phyloP scores from a whole-genome alignment of 1,139 yeast genomes.

The Hyphopichia pseudoburtonii region DNA sequence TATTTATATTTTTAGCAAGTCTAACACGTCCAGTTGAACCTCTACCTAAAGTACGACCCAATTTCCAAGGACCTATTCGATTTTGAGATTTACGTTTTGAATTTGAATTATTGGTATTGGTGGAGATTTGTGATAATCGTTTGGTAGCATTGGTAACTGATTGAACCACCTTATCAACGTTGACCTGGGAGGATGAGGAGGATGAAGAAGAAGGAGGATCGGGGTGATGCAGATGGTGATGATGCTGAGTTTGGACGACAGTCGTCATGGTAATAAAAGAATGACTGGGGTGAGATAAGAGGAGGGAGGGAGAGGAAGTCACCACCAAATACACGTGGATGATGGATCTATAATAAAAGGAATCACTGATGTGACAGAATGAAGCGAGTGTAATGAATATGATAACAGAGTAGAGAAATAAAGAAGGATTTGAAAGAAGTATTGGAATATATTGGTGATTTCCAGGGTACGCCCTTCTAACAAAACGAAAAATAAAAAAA shows the following conservation, averaged over 20 bases:
- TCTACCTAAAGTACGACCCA: conserved; percentile 90
- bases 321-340: background rate
- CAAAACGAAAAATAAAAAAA: no score
- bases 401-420: background rate
- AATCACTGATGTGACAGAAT: background rate
- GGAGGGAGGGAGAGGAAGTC: background rate
- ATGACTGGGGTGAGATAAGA: background rate
- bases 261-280: background rate
- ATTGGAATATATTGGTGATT: background rate
- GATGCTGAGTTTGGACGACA: background rate
- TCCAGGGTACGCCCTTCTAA: no score
- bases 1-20: conserved; percentile 78
- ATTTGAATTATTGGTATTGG: conserved; percentile 47
- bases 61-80: conserved; percentile 94
- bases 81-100: conserved; percentile 61
- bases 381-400: background rate
- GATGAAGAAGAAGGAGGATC: background rate
- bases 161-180: conserved; percentile 49
- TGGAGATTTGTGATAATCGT: conserved; percentile 63
- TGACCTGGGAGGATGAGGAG: conserved; percentile 19
- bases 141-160: conserved; percentile 64
- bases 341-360: no score
- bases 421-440: background rate
- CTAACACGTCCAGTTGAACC: conserved; percentile 96
- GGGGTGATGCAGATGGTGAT: background rate